A percentile compares a stretch with the other conserved stretches of the same genome.
Conservation (phyloP, 2,329 filamentous ascomycete genomes). For the Didymella arachidicola region DNA sequence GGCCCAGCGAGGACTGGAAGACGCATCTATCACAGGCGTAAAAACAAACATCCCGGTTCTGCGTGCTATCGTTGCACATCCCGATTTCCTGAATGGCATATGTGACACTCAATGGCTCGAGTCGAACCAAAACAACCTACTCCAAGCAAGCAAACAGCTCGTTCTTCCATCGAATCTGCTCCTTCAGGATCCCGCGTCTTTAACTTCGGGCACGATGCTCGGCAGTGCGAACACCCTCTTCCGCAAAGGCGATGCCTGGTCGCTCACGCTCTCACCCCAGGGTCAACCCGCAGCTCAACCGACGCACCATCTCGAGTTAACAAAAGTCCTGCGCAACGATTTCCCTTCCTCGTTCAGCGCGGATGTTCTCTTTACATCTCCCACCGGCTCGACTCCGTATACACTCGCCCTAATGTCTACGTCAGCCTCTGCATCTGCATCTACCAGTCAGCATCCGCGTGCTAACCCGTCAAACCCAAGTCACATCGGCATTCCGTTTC, state of each 20-base stretch:
- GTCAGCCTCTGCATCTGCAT: conserved; percentile 52
- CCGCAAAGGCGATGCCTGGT: conserved; percentile 67
- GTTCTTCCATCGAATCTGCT: conserved; percentile 10
- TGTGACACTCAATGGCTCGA: conserved; percentile 68
- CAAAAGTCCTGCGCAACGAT: conserved; percentile 65
- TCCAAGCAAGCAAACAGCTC: conserved; percentile 39
- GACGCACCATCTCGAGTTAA: conserved; percentile 62
- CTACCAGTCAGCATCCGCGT: conserved; percentile 54
- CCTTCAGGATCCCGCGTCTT: not conserved
- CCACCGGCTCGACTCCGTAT: conserved; percentile 53
- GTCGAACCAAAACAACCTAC: conserved; percentile 53
- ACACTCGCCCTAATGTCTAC: conserved; percentile 57
- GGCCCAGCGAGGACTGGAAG: conserved; percentile 62
- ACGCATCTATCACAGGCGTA: conserved; percentile 64
- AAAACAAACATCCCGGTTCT: conserved; percentile 66
- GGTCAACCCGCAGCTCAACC: conserved; percentile 17
- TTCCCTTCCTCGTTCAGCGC: conserved; percentile 65
- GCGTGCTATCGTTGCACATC: conserved; percentile 60
- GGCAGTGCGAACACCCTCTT: conserved; percentile 56
- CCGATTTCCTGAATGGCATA: conserved; percentile 57
- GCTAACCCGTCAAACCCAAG: conserved; percentile 59
- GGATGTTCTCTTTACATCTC: conserved; percentile 60
- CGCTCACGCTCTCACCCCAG: conserved; percentile 56
- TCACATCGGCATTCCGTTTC: conserved; percentile 65
- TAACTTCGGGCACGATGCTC: conserved; percentile 17